Percentiles rank a stretch among this genome's conserved stretches.
Evolutionary conservation across 768 basidiomycete species (phyloP).

Genomic region (Termitomyces sp.): DNA sequence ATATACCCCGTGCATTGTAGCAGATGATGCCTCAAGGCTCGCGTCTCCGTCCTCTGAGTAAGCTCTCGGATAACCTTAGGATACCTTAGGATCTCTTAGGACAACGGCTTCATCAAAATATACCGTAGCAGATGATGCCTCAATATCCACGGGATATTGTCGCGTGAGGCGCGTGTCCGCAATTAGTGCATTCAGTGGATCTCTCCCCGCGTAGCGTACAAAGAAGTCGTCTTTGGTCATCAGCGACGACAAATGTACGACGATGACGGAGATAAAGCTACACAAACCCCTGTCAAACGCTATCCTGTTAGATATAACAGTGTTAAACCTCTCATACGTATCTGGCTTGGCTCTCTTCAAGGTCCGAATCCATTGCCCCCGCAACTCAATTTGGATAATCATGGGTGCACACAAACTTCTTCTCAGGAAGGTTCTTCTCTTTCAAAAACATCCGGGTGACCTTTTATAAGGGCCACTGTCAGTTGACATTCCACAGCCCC

Average conservation of each 20-base stretch:
- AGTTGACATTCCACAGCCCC: neutral
- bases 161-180: neutral
- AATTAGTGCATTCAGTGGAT: neutral
- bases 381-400: neutral
- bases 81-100: too few relatives aligned
- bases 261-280: neutral
- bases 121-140: neutral
- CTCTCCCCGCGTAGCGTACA: neutral
- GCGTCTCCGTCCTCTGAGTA: too few relatives aligned
- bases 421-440: neutral
- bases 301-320: neutral
- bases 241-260: slow-evolving; percentile 11
- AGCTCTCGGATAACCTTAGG: neutral
- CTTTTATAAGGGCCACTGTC: neutral
- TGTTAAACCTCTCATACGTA: neutral
- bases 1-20: neutral
- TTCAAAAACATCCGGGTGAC: neutral
- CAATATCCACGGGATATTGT: neutral
- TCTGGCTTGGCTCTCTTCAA: neutral
- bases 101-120: neutral
- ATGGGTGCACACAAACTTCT: neutral
- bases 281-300: neutral
- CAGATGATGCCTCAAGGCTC: too few relatives aligned
- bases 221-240: slow-evolving; percentile 15
- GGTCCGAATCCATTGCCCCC: too few relatives aligned